Percentiles rank a stretch among this genome's conserved stretches.
Conservation (phyloP, 2,329 filamentous ascomycete genomes). For the Hyphodiscus sp. region DNA sequence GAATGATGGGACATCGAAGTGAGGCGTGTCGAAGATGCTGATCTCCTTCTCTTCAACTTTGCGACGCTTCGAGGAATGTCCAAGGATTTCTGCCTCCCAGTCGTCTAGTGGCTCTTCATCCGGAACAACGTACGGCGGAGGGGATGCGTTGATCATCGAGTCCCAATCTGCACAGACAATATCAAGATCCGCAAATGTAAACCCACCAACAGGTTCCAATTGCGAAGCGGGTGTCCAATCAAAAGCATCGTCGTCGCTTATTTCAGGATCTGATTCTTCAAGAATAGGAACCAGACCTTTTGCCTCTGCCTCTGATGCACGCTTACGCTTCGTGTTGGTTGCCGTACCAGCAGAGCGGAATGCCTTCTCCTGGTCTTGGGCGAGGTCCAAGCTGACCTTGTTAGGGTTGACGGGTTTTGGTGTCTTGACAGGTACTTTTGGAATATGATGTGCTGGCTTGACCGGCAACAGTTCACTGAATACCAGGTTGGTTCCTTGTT, state of each 20-base stretch:
- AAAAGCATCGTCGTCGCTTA: constrained; percentile 40
- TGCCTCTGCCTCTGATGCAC: constrained; percentile 44
- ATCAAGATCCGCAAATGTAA: constrained; percentile 73
- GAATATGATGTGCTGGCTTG: constrained; percentile 69
- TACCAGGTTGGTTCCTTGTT: constrained; percentile 64
- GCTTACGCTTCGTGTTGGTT: constrained; percentile 45
- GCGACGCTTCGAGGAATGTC: constrained; percentile 56
- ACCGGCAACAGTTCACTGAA: constrained; percentile 81
- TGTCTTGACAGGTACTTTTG: constrained; percentile 71
- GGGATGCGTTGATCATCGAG: constrained; percentile 43
- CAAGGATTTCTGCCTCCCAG: constrained; percentile 54
- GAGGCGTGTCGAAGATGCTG: constrained; percentile 51
- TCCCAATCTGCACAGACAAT: constrained; percentile 86
- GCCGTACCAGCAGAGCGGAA: constrained; percentile 69
- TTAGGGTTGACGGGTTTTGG: constrained; percentile 78
- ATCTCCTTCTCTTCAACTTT: constrained; percentile 50
- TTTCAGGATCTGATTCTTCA: constrained; percentile 34
- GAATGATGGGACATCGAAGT: constrained; percentile 62
- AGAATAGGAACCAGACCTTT: constrained; percentile 41
- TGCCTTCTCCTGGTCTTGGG: constrained; percentile 75
- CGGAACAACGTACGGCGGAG: constrained; percentile 17
- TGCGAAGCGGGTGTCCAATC: constrained; percentile 45
- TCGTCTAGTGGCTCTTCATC: constrained; percentile 47
- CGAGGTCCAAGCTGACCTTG: constrained; percentile 82
- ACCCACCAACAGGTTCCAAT: constrained; percentile 63